phyloP scores from a whole-genome alignment of 2,329 filamentous ascomycete genomes.

The Aspergillus niger region DNA sequence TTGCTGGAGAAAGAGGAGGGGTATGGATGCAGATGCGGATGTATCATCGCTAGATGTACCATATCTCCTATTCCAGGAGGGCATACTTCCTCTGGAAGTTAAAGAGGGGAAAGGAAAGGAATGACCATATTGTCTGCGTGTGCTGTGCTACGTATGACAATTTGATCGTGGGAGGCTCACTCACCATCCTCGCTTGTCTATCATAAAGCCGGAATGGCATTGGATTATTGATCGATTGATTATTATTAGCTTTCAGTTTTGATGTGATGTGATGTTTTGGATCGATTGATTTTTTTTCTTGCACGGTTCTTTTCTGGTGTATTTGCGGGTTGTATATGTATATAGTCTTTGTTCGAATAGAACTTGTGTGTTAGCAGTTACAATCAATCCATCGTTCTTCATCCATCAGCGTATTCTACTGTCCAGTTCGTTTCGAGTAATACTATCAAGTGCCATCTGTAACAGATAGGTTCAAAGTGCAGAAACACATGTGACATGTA shows the following conservation, averaged over 20 bases:
- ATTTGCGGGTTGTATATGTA: constrained; percentile 22
- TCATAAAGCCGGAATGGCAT: neutral
- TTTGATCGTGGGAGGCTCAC: too few relatives aligned
- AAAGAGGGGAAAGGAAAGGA: too few relatives aligned
- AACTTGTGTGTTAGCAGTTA: constrained; percentile 5
- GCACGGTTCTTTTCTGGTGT: neutral
- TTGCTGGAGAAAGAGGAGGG: too few relatives aligned
- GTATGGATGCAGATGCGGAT: too few relatives aligned
- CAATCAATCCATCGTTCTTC: neutral
- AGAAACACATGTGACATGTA: neutral
- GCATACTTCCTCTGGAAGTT: too few relatives aligned
- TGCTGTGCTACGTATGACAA: neutral
- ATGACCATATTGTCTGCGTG: neutral
- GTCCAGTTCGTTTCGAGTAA: too few relatives aligned
- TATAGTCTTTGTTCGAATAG: constrained; percentile 17
- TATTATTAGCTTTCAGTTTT: neutral
- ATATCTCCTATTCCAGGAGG: too few relatives aligned
- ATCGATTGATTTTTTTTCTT: neutral
- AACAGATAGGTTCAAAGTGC: too few relatives aligned
- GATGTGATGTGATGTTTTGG: neutral
- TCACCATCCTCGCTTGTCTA: neutral
- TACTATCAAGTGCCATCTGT: neutral
- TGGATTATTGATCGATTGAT: neutral
- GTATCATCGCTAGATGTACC: too few relatives aligned
- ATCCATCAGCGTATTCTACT: too few relatives aligned